A percentile compares a stretch with the other conserved stretches of the same genome.
These are phyloP conservation scores for Plantago coronopus DNA, from an alignment of 305 asterid species.

Conservation along the genomic window DNA sequence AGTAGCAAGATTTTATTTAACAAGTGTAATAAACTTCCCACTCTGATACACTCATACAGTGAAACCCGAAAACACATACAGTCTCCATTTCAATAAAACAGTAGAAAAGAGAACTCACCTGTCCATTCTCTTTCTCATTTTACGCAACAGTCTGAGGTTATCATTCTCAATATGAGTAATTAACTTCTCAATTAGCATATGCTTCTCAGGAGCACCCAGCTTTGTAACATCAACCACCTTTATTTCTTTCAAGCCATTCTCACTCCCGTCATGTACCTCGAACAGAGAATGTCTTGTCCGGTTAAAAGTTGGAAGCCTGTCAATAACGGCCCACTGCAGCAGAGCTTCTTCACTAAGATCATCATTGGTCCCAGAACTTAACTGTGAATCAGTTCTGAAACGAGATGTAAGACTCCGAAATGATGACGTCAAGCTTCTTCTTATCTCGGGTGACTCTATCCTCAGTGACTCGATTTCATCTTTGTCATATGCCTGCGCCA, in stretches of 20 bases:
- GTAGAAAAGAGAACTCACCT: constrained; percentile 15
- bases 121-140: constrained; percentile 29
- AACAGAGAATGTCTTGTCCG: constrained; percentile 38
- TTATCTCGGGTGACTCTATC: neutral
- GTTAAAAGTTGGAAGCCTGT: constrained; percentile 43
- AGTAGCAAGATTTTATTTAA: neutral
- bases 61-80: neutral
- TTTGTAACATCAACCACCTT: constrained; percentile 44
- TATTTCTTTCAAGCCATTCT: constrained; percentile 12
- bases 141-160: constrained; percentile 27
- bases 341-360: constrained; percentile 31
- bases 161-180: constrained; percentile 24
- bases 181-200: constrained; percentile 28
- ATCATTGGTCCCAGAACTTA: constrained; percentile 23
- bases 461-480: neutral
- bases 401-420: constrained; percentile 28
- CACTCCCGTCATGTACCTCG: constrained; percentile 25
- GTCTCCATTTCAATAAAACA: neutral
- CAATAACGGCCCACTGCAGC: constrained; percentile 43
- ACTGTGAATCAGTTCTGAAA: constrained; percentile 11
- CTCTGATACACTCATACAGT: neutral
- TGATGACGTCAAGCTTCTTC: constrained; percentile 15
- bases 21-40: neutral
- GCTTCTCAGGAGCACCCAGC: constrained; percentile 27
- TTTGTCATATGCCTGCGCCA: neutral